phyloP scores from a whole-genome alignment of 2,329 filamentous ascomycete genomes.

The Nakataea oryzae region DNA sequence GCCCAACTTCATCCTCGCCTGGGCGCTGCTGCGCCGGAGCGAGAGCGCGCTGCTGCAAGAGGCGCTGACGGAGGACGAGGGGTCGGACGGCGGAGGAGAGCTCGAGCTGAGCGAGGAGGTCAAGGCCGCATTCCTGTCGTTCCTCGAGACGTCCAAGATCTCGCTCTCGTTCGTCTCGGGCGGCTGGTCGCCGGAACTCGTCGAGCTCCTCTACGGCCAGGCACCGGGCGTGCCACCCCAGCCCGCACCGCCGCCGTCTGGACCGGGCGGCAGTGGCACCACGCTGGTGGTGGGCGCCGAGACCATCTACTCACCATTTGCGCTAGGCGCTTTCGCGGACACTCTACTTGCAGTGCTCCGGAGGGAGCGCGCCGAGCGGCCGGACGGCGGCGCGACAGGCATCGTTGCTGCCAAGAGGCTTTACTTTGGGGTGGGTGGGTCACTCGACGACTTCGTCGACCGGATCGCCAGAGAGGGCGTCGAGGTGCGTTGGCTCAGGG shows the following conservation, averaged over 20 bases:
- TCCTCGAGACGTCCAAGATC: slow-evolving; percentile 40
- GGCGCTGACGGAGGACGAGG: slow-evolving; percentile 32
- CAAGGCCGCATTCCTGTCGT: slow-evolving; percentile 44
- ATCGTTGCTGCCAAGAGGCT: slow-evolving; percentile 68
- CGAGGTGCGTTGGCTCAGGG: slow-evolving; percentile 37
- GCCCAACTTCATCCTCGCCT: slow-evolving; percentile 66
- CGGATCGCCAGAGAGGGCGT: slow-evolving; percentile 38
- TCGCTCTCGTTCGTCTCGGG: slow-evolving; percentile 61
- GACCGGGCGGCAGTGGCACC: slow-evolving; percentile 8
- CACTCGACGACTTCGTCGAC: slow-evolving; percentile 62
- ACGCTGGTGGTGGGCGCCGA: slow-evolving; percentile 62
- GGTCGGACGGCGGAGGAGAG: slow-evolving; percentile 30
- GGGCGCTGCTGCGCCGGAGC: slow-evolving; percentile 38
- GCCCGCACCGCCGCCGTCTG: neutral
- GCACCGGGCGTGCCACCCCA: slow-evolving; percentile 9
- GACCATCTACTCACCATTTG: slow-evolving; percentile 73
- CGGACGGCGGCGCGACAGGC: slow-evolving; percentile 40
- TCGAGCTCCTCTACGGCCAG: slow-evolving; percentile 40
- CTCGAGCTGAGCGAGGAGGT: slow-evolving; percentile 52
- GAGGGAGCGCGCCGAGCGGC: slow-evolving; percentile 25
- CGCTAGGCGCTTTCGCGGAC: slow-evolving; percentile 57
- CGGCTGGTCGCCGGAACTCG: slow-evolving; percentile 59
- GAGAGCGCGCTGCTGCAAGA: slow-evolving; percentile 27
- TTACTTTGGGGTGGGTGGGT: slow-evolving; percentile 79
- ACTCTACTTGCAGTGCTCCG: slow-evolving; percentile 51